Evolutionary conservation across 148 eudicot genomes (phyloP).

Genomic region (Rhododendron williamsianum): DNA sequence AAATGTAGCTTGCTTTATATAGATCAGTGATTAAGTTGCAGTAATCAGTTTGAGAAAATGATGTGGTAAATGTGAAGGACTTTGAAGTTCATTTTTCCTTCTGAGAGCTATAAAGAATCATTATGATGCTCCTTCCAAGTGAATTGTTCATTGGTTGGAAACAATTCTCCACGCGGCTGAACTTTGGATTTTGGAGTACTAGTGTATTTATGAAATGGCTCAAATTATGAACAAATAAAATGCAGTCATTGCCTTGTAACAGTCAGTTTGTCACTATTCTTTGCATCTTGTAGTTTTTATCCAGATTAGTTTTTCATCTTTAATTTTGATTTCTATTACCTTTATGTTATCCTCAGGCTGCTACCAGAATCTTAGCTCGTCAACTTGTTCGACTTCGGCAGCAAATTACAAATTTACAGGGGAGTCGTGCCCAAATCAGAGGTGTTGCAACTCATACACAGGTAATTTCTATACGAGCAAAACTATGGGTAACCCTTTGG

Average conservation of each 20-base stretch:
- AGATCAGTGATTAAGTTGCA: neutral
- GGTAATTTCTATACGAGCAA: slow-evolving; percentile 21
- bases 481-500: neutral
- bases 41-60: neutral
- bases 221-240: neutral
- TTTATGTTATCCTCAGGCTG: slow-evolving; percentile 34
- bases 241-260: neutral
- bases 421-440: slow-evolving; percentile 72
- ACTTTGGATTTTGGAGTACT: neutral
- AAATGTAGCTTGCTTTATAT: neutral
- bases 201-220: neutral
- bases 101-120: neutral
- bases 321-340: neutral
- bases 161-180: neutral
- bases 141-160: neutral
- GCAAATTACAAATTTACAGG: slow-evolving; percentile 68
- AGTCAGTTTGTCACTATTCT: neutral
- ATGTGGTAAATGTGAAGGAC: neutral
- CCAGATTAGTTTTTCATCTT: neutral
- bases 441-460: slow-evolving; percentile 77
- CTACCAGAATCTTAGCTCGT: slow-evolving; percentile 66
- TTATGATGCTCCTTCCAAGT: neutral
- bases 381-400: slow-evolving; percentile 67
- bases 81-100: neutral
- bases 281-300: neutral